Base-by-base conservation (phyloP, 495 filamentous ascomycete genomes). In the Podospora pseudopauciseta region DNA sequence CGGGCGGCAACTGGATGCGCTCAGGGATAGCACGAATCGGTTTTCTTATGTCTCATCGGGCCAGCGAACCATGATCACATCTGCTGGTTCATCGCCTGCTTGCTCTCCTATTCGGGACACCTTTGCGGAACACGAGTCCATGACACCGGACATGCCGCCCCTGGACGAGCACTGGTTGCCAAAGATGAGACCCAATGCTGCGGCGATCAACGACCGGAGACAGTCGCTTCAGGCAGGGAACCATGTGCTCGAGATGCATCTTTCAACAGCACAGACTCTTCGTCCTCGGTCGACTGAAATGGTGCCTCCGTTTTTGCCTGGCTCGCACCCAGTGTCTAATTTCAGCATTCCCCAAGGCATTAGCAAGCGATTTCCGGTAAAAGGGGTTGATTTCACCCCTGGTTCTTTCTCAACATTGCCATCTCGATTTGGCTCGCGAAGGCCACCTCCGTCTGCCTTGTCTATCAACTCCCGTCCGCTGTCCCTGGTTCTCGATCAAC, bases 11-110 rank as follows among this genome's bases (percentile, higher is more conserved):
- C 75, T 86, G 5, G 82, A 87, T 30, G 79, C 74, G 62, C 71
- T 86, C 34, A 79, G 84, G 62, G 79, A 86, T 65, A 83, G 81
- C 64, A 76, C 85, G 0, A 82, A 89, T 68, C 86, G 87, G 27
- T 83, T 90, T 44, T 89, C 90, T 6, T 88, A 83, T 56, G 74
- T 87, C 23, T 86, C 85, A 34, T 86, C 88, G 1, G 86, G 87
- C 28, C 85, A 88, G 59, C 81, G 84, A 32, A 88, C 86, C 0
- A 75, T 83, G 15, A 67, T 87, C 5, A 86, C 85, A 9, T 87
- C 86, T 11, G 78, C 81, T 26, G 80, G 79, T 18, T 87, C 86
- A 4, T 87, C 86, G 1, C 82, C 84, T 7, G 77, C 80, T 7
- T 81, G 73, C 65, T 88, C 86, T 6, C 80, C 84, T 0, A 75